phyloP scores from a whole-genome alignment of 2,329 filamentous ascomycete species.

The Arthrobotrys iridis region DNA sequence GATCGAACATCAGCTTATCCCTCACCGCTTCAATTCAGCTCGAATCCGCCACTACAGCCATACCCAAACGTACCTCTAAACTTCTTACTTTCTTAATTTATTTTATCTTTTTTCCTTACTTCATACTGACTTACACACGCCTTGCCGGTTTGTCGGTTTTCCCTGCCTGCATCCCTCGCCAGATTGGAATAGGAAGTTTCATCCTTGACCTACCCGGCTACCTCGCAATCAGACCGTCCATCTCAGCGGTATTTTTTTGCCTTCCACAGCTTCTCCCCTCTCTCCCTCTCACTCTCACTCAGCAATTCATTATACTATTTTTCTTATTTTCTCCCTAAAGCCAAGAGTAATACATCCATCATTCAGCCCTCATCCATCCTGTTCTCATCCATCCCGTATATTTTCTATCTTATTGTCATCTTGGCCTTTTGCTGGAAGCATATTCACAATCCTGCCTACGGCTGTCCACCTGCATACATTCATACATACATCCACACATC shows the following conservation, averaged over 20 bases:
- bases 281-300: neutral
- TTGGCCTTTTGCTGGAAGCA: too few species aligned
- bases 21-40: neutral
- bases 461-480: neutral
- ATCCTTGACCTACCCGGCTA: slow-evolving; percentile 48
- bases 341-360: slow-evolving; percentile 1
- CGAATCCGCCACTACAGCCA: too few species aligned
- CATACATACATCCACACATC: neutral
- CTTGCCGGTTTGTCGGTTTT: slow-evolving; percentile 24
- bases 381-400: neutral
- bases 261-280: neutral
- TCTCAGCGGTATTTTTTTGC: slow-evolving; percentile 29
- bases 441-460: neutral
- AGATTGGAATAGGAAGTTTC: slow-evolving; percentile 54
- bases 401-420: too few species aligned
- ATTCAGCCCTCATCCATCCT: too few species aligned
- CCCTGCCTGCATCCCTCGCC: slow-evolving; percentile 54
- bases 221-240: slow-evolving; percentile 20
- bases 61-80: too few species aligned
- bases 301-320: too few species aligned
- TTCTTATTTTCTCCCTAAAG: slow-evolving; percentile 3
- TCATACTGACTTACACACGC: neutral
- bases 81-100: neutral
- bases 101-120: neutral
- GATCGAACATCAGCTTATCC: slow-evolving; percentile 5